These are phyloP conservation scores for Arthrobotrys sphaeroides DNA, from an alignment of 2,329 filamentous ascomycete genomes.

Conservation along the genomic window DNA sequence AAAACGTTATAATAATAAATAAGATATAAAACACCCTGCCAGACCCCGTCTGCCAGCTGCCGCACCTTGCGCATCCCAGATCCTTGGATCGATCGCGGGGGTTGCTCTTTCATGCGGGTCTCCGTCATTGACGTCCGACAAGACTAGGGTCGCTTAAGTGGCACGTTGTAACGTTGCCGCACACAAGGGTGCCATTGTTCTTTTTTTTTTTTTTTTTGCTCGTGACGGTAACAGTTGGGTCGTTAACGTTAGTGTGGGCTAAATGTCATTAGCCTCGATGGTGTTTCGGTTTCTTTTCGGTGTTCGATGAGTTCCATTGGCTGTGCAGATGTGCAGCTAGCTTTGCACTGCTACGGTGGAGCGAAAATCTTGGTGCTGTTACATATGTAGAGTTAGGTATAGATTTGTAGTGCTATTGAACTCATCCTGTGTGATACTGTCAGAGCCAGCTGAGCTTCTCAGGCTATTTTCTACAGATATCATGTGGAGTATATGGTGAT, in stretches of 20 bases:
- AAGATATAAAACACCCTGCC: conserved; percentile 23
- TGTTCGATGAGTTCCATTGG: background rate
- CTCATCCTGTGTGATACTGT: no score
- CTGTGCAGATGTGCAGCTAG: background rate
- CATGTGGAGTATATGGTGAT: no score
- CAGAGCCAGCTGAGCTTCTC: no score
- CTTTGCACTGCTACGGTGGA: background rate
- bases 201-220: background rate
- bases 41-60: conserved; percentile 24
- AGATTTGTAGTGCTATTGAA: background rate
- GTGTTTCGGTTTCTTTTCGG: background rate
- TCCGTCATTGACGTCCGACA: conserved; percentile 42
- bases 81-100: conserved; percentile 29
- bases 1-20: background rate
- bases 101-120: conserved; percentile 30
- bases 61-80: conserved; percentile 51
- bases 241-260: background rate
- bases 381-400: background rate
- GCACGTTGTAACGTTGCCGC: conserved; percentile 39
- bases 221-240: conserved; percentile 28
- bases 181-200: conserved; percentile 27
- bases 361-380: background rate
- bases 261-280: background rate
- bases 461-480: no score
- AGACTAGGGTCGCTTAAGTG: conserved; percentile 27